These are phyloP conservation scores for Boletus subcaerulescens DNA, from an alignment of 768 basidiomycete genomes.

Conservation along the genomic window DNA sequence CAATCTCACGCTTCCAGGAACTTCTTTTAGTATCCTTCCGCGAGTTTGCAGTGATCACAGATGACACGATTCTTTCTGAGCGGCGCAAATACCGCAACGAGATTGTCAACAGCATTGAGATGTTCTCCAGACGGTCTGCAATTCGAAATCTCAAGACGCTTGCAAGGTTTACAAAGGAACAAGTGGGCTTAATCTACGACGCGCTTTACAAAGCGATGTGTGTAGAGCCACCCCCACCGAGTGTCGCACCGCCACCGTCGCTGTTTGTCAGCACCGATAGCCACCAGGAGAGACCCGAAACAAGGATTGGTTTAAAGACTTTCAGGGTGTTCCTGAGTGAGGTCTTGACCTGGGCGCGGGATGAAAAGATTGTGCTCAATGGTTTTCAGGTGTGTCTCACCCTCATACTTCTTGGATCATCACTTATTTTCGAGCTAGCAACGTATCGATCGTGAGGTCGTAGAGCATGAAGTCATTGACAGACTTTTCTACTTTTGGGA, in stretches of 20 bases:
- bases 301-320: conserved; percentile 78
- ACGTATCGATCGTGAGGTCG: conserved; percentile 85
- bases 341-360: conserved; percentile 91
- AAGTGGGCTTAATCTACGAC: conserved; percentile 89
- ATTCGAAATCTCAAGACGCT: conserved; percentile 81
- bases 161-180: conserved; percentile 82
- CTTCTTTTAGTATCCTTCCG: conserved; percentile 95
- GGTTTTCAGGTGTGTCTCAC: conserved; percentile 69
- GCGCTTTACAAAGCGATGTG: conserved; percentile 85
- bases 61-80: conserved; percentile 88
- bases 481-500: conserved; percentile 97
- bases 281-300: conserved; percentile 79
- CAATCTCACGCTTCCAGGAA: conserved; percentile 97
- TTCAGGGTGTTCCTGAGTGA: conserved; percentile 91
- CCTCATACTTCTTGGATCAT: conserved; percentile 1
- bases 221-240: conserved; percentile 64
- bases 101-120: conserved; percentile 89
- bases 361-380: conserved; percentile 89
- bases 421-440: conserved; percentile 44
- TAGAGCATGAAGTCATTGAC: conserved; percentile 95
- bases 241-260: conserved; percentile 44
- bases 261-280: conserved; percentile 57
- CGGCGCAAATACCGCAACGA: conserved; percentile 83
- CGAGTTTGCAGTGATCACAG: conserved; percentile 94
- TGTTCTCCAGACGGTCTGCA: conserved; percentile 89